phyloP scores from a whole-genome alignment of 2,329 filamentous ascomycete genomes.

The Ophiostoma populinum region DNA sequence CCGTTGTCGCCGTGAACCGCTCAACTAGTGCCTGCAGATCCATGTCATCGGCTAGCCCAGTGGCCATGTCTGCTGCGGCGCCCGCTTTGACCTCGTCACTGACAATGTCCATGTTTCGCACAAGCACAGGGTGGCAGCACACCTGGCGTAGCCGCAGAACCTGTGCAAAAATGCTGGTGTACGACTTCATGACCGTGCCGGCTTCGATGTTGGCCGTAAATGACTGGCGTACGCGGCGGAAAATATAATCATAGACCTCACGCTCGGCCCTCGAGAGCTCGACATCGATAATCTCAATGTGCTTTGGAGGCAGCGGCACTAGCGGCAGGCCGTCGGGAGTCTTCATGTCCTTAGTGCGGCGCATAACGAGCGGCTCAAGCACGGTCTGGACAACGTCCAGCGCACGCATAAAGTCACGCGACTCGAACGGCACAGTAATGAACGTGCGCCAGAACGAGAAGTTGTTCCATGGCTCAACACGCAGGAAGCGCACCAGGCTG shows the following conservation, averaged over 20 bases:
- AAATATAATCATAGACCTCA: slow-evolving; percentile 87
- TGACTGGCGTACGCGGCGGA: slow-evolving; percentile 61
- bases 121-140: slow-evolving; percentile 83
- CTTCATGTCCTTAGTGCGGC: slow-evolving; percentile 95
- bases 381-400: slow-evolving; percentile 96
- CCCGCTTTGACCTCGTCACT: slow-evolving; percentile 77
- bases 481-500: slow-evolving; percentile 77
- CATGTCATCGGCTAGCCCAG: slow-evolving; percentile 86
- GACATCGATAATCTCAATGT: slow-evolving; percentile 71
- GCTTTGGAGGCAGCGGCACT: slow-evolving; percentile 66
- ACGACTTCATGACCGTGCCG: slow-evolving; percentile 86
- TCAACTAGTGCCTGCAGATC: slow-evolving; percentile 75
- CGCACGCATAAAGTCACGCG: slow-evolving; percentile 81
- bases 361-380: slow-evolving; percentile 82
- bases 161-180: slow-evolving; percentile 93
- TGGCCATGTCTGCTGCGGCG: slow-evolving; percentile 58
- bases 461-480: slow-evolving; percentile 95
- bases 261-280: slow-evolving; percentile 72
- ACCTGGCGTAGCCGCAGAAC: slow-evolving; percentile 83
- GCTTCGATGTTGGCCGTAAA: slow-evolving; percentile 79
- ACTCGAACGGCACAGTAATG: slow-evolving; percentile 93
- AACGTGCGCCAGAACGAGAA: slow-evolving; percentile 99
- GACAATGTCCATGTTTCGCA: slow-evolving; percentile 67
- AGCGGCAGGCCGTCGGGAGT: slow-evolving; percentile 63
- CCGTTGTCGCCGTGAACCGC: slow-evolving; percentile 57